phyloP scores from a whole-genome alignment of 768 basidiomycete genomes.

The Lactarius trivialis region DNA sequence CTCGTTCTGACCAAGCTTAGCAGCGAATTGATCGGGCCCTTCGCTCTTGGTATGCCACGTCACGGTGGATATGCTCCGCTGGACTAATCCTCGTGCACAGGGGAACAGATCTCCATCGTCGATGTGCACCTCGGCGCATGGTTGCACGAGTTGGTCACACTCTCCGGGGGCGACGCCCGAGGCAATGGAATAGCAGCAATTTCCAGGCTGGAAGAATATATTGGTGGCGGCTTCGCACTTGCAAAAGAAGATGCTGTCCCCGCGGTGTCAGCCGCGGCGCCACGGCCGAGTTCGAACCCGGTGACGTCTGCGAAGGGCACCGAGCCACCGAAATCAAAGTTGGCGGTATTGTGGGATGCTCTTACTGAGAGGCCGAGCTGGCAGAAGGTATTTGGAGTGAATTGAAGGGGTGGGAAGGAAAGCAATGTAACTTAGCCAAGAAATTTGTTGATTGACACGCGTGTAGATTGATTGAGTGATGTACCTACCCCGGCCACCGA shows the following conservation, averaged over 20 bases:
- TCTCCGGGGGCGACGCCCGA: slow-evolving; percentile 46
- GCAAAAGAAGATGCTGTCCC: slow-evolving; percentile 25
- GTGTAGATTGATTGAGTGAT: background rate
- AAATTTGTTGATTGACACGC: background rate
- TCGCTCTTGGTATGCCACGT: slow-evolving; percentile 47
- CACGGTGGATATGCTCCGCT: background rate
- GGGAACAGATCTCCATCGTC: slow-evolving; percentile 76
- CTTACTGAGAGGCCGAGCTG: slow-evolving; percentile 63
- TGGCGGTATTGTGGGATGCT: slow-evolving; percentile 69
- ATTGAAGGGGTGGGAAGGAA: background rate
- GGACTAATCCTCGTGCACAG: slow-evolving; percentile 32
- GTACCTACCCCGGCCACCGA: background rate
- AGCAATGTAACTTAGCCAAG: background rate
- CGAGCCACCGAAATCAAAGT: slow-evolving; percentile 26
- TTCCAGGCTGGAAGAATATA: slow-evolving; percentile 44
- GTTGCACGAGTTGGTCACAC: slow-evolving; percentile 52
- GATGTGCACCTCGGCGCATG: slow-evolving; percentile 79
- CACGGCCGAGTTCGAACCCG: slow-evolving; percentile 20
- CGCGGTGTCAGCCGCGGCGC: slow-evolving; percentile 16
- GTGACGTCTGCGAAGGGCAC: background rate
- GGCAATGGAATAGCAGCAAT: slow-evolving; percentile 49
- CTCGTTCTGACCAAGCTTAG: slow-evolving; percentile 42
- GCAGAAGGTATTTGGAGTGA: slow-evolving; percentile 50
- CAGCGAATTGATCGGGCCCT: slow-evolving; percentile 58
- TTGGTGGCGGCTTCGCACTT: slow-evolving; percentile 42